Conservation (phyloP, 805 yeast species). For the Cyberlindnera meyerae region DNA sequence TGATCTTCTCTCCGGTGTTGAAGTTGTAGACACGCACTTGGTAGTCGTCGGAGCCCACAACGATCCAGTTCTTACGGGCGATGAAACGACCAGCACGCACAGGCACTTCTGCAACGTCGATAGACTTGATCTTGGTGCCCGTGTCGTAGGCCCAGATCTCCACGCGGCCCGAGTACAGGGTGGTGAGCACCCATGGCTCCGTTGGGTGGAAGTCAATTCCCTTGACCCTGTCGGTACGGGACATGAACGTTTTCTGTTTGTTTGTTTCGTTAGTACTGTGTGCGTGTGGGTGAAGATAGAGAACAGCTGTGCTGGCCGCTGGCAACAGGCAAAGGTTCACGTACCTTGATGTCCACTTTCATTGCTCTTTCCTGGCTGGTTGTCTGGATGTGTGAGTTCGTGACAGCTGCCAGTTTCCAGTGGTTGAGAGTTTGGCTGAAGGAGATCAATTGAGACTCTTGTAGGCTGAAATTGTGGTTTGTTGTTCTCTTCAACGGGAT, state of each 20-base stretch:
- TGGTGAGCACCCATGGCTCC: slow-evolving; percentile 94
- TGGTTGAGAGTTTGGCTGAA: too few species aligned
- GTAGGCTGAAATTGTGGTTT: too few species aligned
- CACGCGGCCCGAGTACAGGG: slow-evolving; percentile 69
- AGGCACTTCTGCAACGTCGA: slow-evolving; percentile 94
- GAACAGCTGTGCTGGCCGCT: too few species aligned
- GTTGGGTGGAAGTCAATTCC: slow-evolving; percentile 97
- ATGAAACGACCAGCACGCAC: slow-evolving; percentile 93
- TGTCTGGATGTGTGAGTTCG: not conserved
- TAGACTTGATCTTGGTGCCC: slow-evolving; percentile 72
- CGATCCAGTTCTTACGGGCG: slow-evolving; percentile 95
- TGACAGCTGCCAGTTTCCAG: slow-evolving; percentile 20
- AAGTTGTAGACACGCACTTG: slow-evolving; percentile 90
- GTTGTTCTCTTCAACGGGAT: too few species aligned
- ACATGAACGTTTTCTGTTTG: slow-evolving; percentile 69
- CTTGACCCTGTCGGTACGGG: slow-evolving; percentile 94
- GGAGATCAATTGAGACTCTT: too few species aligned
- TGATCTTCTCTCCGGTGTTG: slow-evolving; percentile 90
- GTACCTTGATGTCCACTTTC: too few species aligned
- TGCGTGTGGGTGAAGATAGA: too few species aligned
- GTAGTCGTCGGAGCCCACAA: slow-evolving; percentile 94
- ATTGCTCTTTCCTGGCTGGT: too few species aligned
- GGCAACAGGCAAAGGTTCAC: too few species aligned
- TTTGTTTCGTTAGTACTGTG: slow-evolving; percentile 1
- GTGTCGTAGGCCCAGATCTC: slow-evolving; percentile 96